Evolutionary conservation across 2,329 filamentous ascomycete species (phyloP).

Genomic region (Nannizziopsis arthrosporioides): DNA sequence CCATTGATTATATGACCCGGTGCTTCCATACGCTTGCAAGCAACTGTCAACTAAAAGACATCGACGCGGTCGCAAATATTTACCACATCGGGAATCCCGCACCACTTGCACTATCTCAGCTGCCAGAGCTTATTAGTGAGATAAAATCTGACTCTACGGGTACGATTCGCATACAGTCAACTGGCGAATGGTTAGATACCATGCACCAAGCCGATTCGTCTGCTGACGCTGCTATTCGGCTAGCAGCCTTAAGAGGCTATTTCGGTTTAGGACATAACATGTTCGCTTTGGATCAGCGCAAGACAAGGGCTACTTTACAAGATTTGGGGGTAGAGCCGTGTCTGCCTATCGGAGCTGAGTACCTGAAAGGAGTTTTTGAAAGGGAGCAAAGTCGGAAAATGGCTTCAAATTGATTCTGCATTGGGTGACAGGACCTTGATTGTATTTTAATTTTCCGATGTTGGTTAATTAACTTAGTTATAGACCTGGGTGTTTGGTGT

Average conservation of each 20-base stretch:
- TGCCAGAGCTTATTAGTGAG: background rate
- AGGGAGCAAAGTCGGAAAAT: conserved; percentile 1
- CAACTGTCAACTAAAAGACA: background rate
- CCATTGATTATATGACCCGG: conserved; percentile 10
- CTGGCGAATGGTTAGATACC: conserved; percentile 1
- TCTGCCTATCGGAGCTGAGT: conserved; percentile 6
- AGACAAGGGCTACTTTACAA: conserved; percentile 7
- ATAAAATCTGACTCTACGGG: conserved; percentile 1
- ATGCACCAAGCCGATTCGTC: conserved; percentile 4
- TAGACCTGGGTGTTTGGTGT: background rate
- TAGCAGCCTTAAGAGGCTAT: conserved; percentile 9
- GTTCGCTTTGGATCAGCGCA: conserved; percentile 11
- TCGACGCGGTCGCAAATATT: conserved; percentile 1
- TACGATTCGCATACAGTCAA: background rate
- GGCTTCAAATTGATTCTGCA: background rate
- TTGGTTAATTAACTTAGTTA: background rate
- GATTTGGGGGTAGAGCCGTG: conserved; percentile 11
- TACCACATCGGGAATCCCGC: conserved; percentile 11
- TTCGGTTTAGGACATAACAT: conserved; percentile 11
- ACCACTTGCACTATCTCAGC: conserved; percentile 2
- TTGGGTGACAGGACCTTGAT: background rate
- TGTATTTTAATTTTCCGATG: background rate
- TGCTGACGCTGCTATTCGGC: conserved; percentile 6
- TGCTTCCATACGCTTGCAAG: conserved; percentile 2
- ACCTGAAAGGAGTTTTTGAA: conserved; percentile 9